Conservation (phyloP, 768 basidiomycete genomes). For the Lactarius deliciosus region DNA sequence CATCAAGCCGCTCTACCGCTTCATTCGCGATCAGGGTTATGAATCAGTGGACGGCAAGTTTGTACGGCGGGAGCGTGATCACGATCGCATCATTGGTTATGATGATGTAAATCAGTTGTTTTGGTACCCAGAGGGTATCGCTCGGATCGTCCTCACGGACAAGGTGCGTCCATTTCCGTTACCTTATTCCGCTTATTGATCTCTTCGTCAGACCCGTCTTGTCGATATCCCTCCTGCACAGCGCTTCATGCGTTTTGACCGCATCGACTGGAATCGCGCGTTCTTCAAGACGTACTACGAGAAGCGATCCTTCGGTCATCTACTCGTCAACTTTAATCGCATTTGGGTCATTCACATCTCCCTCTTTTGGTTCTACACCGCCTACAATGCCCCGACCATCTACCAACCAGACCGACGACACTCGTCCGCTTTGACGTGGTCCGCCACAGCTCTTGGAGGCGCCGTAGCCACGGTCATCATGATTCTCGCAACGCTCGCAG, state of each 20-base stretch:
- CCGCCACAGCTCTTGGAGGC: conserved; percentile 90
- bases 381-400: conserved; percentile 87
- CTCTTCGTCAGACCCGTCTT: conserved; percentile 66
- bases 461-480: conserved; percentile 96
- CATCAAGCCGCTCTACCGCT: conserved; percentile 91
- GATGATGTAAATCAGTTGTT: conserved; percentile 99
- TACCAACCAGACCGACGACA: conserved; percentile 56
- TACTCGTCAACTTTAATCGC: conserved; percentile 99
- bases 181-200: neutral
- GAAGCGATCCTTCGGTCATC: conserved; percentile 93
- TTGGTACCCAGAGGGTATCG: conserved; percentile 99
- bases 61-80: conserved; percentile 89
- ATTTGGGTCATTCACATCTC: conserved; percentile 98
- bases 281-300: conserved; percentile 99
- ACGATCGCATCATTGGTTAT: conserved; percentile 93
- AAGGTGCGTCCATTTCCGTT: conserved; percentile 54
- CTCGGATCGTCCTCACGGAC: conserved; percentile 83
- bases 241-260: conserved; percentile 95
- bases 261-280: conserved; percentile 74
- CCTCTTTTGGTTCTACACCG: conserved; percentile 94
- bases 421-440: conserved; percentile 84
- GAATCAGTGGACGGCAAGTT: conserved; percentile 96
- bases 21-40: conserved; percentile 96
- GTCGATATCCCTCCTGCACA: conserved; percentile 89
- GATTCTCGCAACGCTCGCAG: conserved; percentile 90